Evolutionary conservation across 2,329 filamentous ascomycete species (phyloP).

Genomic region (Alternaria incomplexa): DNA sequence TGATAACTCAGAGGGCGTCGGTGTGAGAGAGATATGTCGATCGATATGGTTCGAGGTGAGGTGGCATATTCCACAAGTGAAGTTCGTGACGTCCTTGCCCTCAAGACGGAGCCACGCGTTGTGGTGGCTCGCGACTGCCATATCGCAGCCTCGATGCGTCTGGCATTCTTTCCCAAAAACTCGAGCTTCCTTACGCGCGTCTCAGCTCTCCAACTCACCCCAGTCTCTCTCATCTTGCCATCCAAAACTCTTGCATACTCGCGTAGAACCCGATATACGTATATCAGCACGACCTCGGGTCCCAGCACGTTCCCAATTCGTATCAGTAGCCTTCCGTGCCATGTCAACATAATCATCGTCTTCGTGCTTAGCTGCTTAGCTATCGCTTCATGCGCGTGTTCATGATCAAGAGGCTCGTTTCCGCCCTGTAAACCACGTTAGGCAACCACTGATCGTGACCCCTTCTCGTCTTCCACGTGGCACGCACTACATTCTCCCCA

Average conservation of each 20-base stretch:
- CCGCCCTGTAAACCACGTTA: background rate
- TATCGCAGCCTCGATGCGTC: background rate
- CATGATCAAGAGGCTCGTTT: background rate
- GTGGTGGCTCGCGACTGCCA: background rate
- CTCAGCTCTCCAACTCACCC: background rate
- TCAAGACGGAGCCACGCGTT: background rate
- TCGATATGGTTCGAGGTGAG: background rate
- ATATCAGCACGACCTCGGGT: slow-evolving; percentile 76
- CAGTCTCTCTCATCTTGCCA: background rate
- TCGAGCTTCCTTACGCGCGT: too few species aligned
- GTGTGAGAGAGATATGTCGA: background rate
- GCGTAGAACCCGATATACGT: slow-evolving; percentile 57
- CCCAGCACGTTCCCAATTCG: slow-evolving; percentile 70
- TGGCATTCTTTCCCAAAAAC: background rate
- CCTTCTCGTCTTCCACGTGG: background rate
- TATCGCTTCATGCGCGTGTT: background rate
- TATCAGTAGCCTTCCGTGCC: slow-evolving; percentile 69
- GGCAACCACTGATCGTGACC: background rate
- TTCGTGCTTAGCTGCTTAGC: background rate
- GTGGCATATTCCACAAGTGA: background rate
- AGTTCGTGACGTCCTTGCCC: background rate
- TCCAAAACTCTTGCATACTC: slow-evolving; percentile 50
- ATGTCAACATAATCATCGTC: slow-evolving; percentile 55
- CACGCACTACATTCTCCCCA: background rate
- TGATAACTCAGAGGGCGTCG: background rate